Evolutionary conservation across 2,329 filamentous ascomycete genomes (phyloP), one percentile per base, ranked within the genome.

Genomic region (Ophiocordyceps robertsii): DNA sequence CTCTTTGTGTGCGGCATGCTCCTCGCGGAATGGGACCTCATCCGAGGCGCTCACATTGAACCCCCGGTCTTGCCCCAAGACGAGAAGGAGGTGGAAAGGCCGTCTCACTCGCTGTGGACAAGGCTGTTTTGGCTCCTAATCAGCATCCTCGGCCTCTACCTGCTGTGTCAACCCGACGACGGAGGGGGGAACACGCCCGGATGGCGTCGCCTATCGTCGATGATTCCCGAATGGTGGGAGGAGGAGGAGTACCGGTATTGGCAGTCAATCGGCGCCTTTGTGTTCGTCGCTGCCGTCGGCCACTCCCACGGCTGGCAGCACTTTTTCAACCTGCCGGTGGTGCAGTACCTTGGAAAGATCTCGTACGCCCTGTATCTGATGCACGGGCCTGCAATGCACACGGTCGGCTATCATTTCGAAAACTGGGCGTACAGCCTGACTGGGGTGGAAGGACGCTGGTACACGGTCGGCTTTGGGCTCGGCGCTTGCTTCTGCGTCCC

Each of bases 321-420:
- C 16, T 59, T 75, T 44, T 75, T 78, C 57, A 69, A 69, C 51
- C 59, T 62, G 1, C 51, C 58, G 2, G 49, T 65, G 14, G 61
- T 75, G 3, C 73, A 77, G 52, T 80, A 79, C 56, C 60, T 80
- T 6, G 76, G 76, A 45, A 69, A 69, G 52, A 70, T 80, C 49
- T 77, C 72, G 41, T 80, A 75, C 52, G 69, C 73, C 40, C 53
- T 80, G 24, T 80, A 80, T 54, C 65, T 80, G 13, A 70, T 78
- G 62, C 76, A 80, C 53, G 73, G 74, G 1, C 70, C 72, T 4
- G 65, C 70, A 3, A 65, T 72, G 52, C 72, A 75, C 49, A 66
- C 67, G 2, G 50, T 70, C 16, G 73, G 73, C 11, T 77, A 75
- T 49, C 60, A 66, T 30, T 66, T 68, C 44, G 65, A 75, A 51